Conservation (phyloP, 331 rosid genomes). For the Pyracantha coccinea region DNA sequence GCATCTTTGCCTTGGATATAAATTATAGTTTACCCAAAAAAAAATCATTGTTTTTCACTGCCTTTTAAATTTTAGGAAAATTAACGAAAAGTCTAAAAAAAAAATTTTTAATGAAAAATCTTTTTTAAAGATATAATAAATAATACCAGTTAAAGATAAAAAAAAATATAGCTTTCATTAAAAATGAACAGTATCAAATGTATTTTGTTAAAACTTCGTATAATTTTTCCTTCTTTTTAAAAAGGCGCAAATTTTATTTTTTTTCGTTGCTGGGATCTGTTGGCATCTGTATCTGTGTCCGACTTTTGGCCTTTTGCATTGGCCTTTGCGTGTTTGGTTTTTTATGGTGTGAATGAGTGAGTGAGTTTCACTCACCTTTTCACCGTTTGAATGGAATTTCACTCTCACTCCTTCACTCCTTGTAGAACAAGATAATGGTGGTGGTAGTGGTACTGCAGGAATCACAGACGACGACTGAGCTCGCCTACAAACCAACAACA, state of each 20-base stretch:
- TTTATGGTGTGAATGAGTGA: constrained; percentile 26
- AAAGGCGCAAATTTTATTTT: not conserved
- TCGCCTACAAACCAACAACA: constrained; percentile 11
- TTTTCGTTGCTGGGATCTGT: constrained; percentile 22
- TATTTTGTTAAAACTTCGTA: too few relatives aligned
- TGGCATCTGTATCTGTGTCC: constrained; percentile 56
- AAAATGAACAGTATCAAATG: too few relatives aligned
- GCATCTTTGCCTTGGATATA: too few relatives aligned
- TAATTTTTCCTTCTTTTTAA: not conserved
- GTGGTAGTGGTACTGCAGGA: constrained; percentile 4
- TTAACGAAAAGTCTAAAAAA: too few relatives aligned
- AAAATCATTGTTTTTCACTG: too few relatives aligned
- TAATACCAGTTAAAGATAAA: too few relatives aligned
- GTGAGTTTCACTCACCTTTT: constrained; percentile 23
- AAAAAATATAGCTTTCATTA: too few relatives aligned
- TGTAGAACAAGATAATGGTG: constrained; percentile 33
- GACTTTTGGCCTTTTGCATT: constrained; percentile 44
- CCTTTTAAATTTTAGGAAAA: too few relatives aligned
- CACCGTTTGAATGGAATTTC: constrained; percentile 2
- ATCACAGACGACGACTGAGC: constrained; percentile 31
- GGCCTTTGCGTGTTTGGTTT: constrained; percentile 50
- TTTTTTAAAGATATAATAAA: too few relatives aligned
- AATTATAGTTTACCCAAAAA: too few relatives aligned
- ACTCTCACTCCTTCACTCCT: not conserved
- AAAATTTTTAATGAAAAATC: too few relatives aligned